Conservation (phyloP, 23 red algal species). For the Gracilaria caudata region DNA sequence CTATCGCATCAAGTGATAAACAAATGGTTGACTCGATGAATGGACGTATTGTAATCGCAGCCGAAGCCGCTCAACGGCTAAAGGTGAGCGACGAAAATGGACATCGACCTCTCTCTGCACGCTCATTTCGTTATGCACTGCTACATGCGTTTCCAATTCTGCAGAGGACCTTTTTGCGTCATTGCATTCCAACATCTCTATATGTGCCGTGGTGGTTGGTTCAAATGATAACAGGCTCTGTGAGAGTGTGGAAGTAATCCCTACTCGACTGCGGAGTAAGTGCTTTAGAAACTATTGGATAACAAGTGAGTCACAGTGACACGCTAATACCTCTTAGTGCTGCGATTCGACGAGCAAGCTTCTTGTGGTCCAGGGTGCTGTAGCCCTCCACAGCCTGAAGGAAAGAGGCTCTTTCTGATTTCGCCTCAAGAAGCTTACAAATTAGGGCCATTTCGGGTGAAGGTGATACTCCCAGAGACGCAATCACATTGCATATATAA, state of each 20-base stretch:
- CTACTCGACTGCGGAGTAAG: background rate
- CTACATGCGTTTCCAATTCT: background rate
- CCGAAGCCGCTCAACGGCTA: slow-evolving; percentile 16
- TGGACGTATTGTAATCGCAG: slow-evolving; percentile 39
- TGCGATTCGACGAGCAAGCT: slow-evolving; percentile 46
- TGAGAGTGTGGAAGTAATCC: slow-evolving; percentile 8
- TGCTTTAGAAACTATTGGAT: background rate
- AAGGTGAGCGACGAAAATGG: slow-evolving; percentile 39
- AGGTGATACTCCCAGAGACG: slow-evolving; percentile 68
- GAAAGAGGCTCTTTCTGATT: slow-evolving; percentile 37
- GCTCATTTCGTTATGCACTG: slow-evolving; percentile 32
- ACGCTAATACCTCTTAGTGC: slow-evolving; percentile 58
- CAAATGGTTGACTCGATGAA: slow-evolving; percentile 6
- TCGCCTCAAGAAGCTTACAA: slow-evolving; percentile 49
- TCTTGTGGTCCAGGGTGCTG: slow-evolving; percentile 36
- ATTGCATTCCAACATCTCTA: slow-evolving; percentile 11
- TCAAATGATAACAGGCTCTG: background rate
- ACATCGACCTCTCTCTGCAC: slow-evolving; percentile 27
- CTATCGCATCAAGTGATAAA: slow-evolving; percentile 9
- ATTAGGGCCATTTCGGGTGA: slow-evolving; percentile 54
- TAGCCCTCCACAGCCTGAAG: slow-evolving; percentile 30
- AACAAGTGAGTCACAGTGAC: slow-evolving; percentile 2
- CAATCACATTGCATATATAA: slow-evolving; percentile 73
- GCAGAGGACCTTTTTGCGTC: background rate
- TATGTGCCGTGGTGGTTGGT: slow-evolving; percentile 32